Evolutionary conservation across 805 yeast species (phyloP), one percentile per base, ranked within the genome.

Genomic region (Wickerhamiella musiphila): DNA sequence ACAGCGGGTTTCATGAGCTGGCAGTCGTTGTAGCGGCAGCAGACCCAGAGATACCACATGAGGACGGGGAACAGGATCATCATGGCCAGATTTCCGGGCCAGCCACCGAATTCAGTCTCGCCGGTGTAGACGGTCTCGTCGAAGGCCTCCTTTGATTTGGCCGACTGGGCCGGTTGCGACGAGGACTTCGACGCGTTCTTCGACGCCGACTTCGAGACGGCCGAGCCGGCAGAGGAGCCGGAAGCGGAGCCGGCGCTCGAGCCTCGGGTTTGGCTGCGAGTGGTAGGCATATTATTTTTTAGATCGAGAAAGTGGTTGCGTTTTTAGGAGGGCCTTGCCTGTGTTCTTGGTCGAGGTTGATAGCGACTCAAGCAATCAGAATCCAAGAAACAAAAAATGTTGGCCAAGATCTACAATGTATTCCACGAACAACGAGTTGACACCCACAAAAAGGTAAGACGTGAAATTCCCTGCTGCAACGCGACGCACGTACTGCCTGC

Each of bases 31-130:
- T 76, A 83, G 39, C 69, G 68, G 32, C 90, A 86, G 47, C 82
- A 67, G 34, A 86, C 73, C 92, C 94, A 86, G 90, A 90, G 77
- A 58, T 90, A 90, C 65, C 76, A 81, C 98, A 90, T 90, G 49
- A 90, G 63, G 29, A 75, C 49, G 6, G 98, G 98, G 60, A 90
- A 90, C 3, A 93, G 93, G 28, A 70, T 51, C 73, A 86, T 70
- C 96, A 90, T 86, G 5, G 84, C 86, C 14, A 74, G 36, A 30
- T 82, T 94, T 35, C 98, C 98, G 5, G 63, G 55, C 17, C 92
- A 76, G 0, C 96, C 96, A 32, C 98, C 98, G 49, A 86, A 90
- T 45, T 90, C 96, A 14, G 29, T 34, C 31, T 44, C 48, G 21
- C 48, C 50, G 31, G 35, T 35, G 35, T 43, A 46, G 5, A 23